These are phyloP conservation scores for Verbena officinalis DNA, from an alignment of 257 asterid species.

Conservation along the genomic window DNA sequence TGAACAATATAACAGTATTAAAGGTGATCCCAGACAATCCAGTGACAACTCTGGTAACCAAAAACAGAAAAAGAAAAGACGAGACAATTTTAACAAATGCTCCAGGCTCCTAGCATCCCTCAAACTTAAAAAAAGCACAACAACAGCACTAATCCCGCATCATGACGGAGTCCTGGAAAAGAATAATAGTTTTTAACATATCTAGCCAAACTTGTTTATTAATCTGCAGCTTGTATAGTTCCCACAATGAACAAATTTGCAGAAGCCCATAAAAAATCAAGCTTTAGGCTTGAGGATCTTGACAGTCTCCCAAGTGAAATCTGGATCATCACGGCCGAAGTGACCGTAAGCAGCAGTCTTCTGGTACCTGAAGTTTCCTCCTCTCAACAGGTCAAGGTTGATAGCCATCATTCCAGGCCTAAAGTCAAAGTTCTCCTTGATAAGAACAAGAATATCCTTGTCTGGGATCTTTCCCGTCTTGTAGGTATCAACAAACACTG, in stretches of 20 bases:
- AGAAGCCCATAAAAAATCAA: slow-evolving; percentile 38
- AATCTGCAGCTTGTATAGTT: slow-evolving; percentile 27
- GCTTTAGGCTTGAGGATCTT: slow-evolving; percentile 89
- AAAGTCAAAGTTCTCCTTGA: slow-evolving; percentile 84
- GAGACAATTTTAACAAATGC: slow-evolving; percentile 28
- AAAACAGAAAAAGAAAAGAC: slow-evolving; percentile 11
- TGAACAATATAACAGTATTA: slow-evolving; percentile 1
- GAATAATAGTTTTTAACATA: slow-evolving; percentile 19
- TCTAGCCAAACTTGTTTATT: slow-evolving; percentile 36
- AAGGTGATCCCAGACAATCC: slow-evolving; percentile 22
- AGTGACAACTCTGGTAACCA: slow-evolving; percentile 12
- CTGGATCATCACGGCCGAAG: slow-evolving; percentile 85
- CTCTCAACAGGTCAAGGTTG: slow-evolving; percentile 80
- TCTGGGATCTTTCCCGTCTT: slow-evolving; percentile 85
- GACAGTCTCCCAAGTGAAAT: slow-evolving; percentile 88
- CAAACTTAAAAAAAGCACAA: slow-evolving; percentile 21
- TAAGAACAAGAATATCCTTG: slow-evolving; percentile 66
- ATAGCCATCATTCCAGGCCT: slow-evolving; percentile 97
- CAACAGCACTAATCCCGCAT: slow-evolving; percentile 23
- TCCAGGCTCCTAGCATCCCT: slow-evolving; percentile 31
- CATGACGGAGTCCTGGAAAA: slow-evolving; percentile 25
- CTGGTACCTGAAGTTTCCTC: slow-evolving; percentile 83
- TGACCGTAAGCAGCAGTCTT: slow-evolving; percentile 95
- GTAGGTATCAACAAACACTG: slow-evolving; percentile 83
- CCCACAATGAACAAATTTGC: slow-evolving; percentile 16